Conservation (phyloP, 768 basidiomycete species). For the Lentinula lateritia region DNA sequence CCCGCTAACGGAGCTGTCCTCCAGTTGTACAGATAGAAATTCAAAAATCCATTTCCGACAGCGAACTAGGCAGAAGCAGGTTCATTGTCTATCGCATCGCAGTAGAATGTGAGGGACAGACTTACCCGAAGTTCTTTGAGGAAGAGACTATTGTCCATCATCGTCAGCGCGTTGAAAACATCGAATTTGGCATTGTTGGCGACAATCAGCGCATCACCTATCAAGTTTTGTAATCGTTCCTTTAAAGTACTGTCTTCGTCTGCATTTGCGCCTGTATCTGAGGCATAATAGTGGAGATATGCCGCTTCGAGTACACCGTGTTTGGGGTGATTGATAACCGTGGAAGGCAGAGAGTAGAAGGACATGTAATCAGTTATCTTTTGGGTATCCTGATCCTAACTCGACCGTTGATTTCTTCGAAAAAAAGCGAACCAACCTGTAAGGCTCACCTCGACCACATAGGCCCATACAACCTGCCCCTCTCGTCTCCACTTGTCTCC, state of each 20-base stretch:
- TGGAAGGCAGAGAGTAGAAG: constrained; percentile 94
- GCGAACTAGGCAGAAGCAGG: constrained; percentile 60
- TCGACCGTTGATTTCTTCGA: neutral
- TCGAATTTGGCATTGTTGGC: constrained; percentile 88
- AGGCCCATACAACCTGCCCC: constrained; percentile 91
- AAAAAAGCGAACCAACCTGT: neutral
- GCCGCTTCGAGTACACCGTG: constrained; percentile 81
- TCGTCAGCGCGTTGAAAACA: constrained; percentile 90
- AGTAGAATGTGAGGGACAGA: neutral
- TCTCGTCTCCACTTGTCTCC: constrained; percentile 49
- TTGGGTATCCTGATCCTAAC: constrained; percentile 74
- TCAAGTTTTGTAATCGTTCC: constrained; percentile 62
- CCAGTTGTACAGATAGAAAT: constrained; percentile 97
- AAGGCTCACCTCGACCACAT: constrained; percentile 82
- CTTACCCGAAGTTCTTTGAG: constrained; percentile 78
- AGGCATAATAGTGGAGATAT: constrained; percentile 95
- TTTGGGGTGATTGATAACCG: constrained; percentile 75
- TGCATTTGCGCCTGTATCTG: constrained; percentile 56
- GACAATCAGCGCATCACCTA: constrained; percentile 75
- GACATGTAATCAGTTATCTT: constrained; percentile 94
- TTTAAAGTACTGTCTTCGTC: constrained; percentile 62
- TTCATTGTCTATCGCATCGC: neutral
- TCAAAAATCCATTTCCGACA: constrained; percentile 84
- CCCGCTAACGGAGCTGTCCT: constrained; percentile 78
- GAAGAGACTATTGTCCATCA: constrained; percentile 90